Evolutionary conservation across 352 stramenopile genomes (phyloP), one percentile per base, ranked within the genome.

Genomic region (Phytophthora syringae): DNA sequence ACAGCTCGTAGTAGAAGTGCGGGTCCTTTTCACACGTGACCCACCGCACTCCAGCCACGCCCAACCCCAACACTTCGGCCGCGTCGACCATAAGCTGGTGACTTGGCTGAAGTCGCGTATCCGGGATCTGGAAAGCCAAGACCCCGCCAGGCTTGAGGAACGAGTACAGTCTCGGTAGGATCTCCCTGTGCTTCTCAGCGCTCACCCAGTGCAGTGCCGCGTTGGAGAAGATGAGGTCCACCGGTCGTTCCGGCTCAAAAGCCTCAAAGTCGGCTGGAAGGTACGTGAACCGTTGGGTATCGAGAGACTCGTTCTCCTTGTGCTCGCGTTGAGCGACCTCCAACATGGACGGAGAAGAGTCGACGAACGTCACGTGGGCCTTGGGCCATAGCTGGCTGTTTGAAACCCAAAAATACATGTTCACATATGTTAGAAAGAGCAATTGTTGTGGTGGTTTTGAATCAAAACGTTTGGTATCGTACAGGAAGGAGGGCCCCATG

Each of bases 171-270:
- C 60, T 62, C 1, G 77, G 73, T 9, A 92, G 49, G 20, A 90
- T 68, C 20, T 40, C 45, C 30, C 63, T 53, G 54, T 92, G 81
- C 11, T 67, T 59, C n/a, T 89, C 81, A 3, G 67, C 30, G 36
- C 48, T 64, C 15, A 84, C 78, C 84, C 81, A 92, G 40, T 92
- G 81, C 28, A 92, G 37, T 3, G 80, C 83, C 0, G 83, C 77
- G 52, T 92, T 90, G 16, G 80, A 82, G 59, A 76, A 92, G 64
- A 90, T 89, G 51, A 92, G 64, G 56, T 92, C 79, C n/a, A 90
- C 68, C 1, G 72, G 69, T 2, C 58, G 44, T 10, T 37, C 45
- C 0, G 76, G 71, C 11, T 62, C 20, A 58, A 79, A 90, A 3
- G 51, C 73, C 34, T 89, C 83, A 52, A 92, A 89, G 56, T 70